These are phyloP conservation scores for Cladosporium sp. DNA, from an alignment of 2,329 filamentous ascomycete species.

Conservation along the genomic window DNA sequence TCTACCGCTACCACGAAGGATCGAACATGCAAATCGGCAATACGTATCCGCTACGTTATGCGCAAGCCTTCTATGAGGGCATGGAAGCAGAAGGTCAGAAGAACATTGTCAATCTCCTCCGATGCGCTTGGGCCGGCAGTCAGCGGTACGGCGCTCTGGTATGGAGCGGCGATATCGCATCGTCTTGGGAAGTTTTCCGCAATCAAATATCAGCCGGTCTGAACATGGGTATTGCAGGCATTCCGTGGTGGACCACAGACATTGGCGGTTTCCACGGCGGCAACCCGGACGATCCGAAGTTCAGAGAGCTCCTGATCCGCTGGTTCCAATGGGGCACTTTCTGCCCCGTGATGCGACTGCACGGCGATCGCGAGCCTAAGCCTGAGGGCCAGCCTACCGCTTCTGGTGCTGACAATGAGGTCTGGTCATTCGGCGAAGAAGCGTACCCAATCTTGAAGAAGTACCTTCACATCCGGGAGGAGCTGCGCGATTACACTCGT, in stretches of 20 bases:
- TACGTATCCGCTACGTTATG: constrained; percentile 60
- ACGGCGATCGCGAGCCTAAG: constrained; percentile 65
- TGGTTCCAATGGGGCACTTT: constrained; percentile 72
- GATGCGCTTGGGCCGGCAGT: constrained; percentile 59
- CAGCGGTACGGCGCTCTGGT: constrained; percentile 66
- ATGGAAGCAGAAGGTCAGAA: constrained; percentile 54
- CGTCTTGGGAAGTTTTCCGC: constrained; percentile 60
- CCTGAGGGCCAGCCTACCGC: constrained; percentile 35
- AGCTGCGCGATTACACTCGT: constrained; percentile 59
- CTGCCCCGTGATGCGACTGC: constrained; percentile 66
- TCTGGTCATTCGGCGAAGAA: constrained; percentile 65
- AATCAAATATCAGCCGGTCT: constrained; percentile 64
- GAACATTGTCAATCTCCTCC: constrained; percentile 60
- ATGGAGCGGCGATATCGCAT: constrained; percentile 68
- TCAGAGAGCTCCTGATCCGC: constrained; percentile 63
- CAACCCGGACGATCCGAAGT: constrained; percentile 54
- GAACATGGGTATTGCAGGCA: constrained; percentile 64
- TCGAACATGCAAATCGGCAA: constrained; percentile 60
- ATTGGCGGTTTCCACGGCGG: constrained; percentile 71
- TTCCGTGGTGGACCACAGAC: constrained; percentile 70
- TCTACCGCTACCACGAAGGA: constrained; percentile 61
- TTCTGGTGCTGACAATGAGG: constrained; percentile 59
- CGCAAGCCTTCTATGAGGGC: constrained; percentile 61
- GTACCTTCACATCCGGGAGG: constrained; percentile 60
- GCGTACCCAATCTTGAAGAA: constrained; percentile 61